A percentile compares a stretch with the other conserved stretches of the same genome.
Conservation (phyloP, 148 eudicot genomes). For the Vaccinium macrocarpon region DNA sequence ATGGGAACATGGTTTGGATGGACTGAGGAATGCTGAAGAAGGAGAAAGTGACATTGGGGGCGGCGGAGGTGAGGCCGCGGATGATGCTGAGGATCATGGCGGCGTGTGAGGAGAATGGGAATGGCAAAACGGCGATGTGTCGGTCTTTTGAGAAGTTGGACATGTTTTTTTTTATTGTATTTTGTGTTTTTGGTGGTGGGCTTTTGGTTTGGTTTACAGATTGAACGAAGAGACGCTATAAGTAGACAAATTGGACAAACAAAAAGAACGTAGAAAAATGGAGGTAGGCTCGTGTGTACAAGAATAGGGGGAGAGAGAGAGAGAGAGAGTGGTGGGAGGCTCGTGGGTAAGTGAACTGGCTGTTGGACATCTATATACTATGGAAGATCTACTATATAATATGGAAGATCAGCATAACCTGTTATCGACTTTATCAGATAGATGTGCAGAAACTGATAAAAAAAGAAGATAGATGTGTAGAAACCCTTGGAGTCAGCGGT, state of each 20-base stretch:
- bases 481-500: no score
- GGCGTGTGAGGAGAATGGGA: slow-evolving; percentile 48
- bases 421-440: no score
- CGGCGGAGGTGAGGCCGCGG: slow-evolving; percentile 30
- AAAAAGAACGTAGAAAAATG: not conserved
- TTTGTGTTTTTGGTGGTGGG: not conserved
- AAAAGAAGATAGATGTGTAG: no score
- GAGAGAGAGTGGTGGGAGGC: no score
- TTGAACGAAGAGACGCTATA: not conserved
- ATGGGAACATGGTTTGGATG: slow-evolving; percentile 26
- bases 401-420: no score
- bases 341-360: not conserved
- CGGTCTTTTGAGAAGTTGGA: not conserved
- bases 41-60: slow-evolving; percentile 31
- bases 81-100: slow-evolving; percentile 35
- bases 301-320: no score
- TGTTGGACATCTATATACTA: no score
- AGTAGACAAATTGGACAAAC: not conserved
- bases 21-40: slow-evolving; percentile 30
- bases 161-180: not conserved
- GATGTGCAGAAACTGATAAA: no score
- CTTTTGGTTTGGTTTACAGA: no score
- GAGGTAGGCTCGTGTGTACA: no score
- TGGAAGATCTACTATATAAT: no score
- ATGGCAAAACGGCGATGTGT: slow-evolving; percentile 47